Base-by-base conservation (phyloP, 23 red algal genomes). In the Pyropia yezoensis region DNA sequence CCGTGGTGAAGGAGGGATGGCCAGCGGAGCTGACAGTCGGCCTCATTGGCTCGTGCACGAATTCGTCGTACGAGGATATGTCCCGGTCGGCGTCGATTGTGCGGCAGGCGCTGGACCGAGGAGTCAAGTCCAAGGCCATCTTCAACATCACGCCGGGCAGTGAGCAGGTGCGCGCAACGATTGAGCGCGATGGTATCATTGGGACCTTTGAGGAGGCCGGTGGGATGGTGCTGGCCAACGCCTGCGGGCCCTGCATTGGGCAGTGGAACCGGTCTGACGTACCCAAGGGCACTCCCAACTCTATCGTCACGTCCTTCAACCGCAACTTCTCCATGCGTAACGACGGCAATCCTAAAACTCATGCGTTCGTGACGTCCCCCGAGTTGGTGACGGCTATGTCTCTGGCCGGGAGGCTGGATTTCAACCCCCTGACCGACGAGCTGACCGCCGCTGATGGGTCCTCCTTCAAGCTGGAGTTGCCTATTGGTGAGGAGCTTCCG, bases 1-100 rank as follows among this genome's bases (percentile, higher is more conserved):
- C 69, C 27, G 71, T 98, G 24, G 68, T 82, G 27, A 81, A 81
- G 56, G 77, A 90, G 23, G 85, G 73, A 16, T 98, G 88, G 81
- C 94, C 94, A 14, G 71, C 59, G 56, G 82, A 98, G 54, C 58
- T 98, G 22, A 77, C 72, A 8, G 94, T 76, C 14, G 80, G 94
- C 63, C 80, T 98, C 33, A 91, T 98, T 18, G 94, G 94, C 53
- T 88, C 80, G 14, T 98, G 94, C 62, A 98, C 85, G 4, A 98
- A 98, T 63, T 98, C 94, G 50, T 98, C 94, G 55, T 98, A 98
- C 66, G 94, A 98, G 70, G 94, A 98, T 62, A 88, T 98, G 78
- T 70, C 74, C 11, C 62, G 85, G 7, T 51, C 82, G 12, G 94
- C 85, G 9, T 91, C 85, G 7, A 67, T 98, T 54, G 85, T 88